Base-by-base conservation (phyloP, 2,329 filamentous ascomycete species). In the Magnaporthiopsis incrustans region DNA sequence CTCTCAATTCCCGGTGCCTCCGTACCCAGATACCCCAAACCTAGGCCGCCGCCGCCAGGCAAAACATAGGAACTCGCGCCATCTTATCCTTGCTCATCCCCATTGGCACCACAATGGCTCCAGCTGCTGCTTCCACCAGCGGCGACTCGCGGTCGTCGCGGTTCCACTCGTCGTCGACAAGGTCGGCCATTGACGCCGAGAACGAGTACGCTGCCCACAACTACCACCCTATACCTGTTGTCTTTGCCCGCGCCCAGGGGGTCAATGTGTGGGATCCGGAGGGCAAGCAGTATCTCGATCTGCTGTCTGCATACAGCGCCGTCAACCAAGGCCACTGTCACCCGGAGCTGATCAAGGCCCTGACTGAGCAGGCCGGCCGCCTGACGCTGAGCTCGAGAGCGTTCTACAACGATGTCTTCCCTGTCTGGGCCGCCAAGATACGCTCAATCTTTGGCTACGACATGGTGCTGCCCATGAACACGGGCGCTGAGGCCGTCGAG, bases 241-340 rank as follows among this genome's bases (percentile, higher is more conserved):
- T 97, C 73, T 97, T 98, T 77, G 84, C 94, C 64, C 86, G 87
- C 68, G 95, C 92, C 57, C 85, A 88, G 71, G 95, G 94, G 61
- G 89, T 89, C 73, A 88, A 90, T 66, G 95, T 98, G 65, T 99
- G 95, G 94, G 95, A 99, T 74, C 95, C 95, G 25, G 95, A 99
- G 81, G 92, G 91, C 73, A 90, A 88, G 71, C 89, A 97, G 76
- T 98, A 99, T 78, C 87, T 98, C 71, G 95, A 99, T 80, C 99
- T 97, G 79, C 87, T 99, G 69, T 98, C 94, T 60, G 95, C 95
- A 69, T 99, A 99, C 83, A 96, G 91, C 70, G 95, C 95, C 67
- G 92, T 98, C 74, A 98, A 98, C 81, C 94, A 98, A 78, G 94
- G 94, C 67, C 94, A 99, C 78, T 98, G 94, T 79, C 94, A 99